phyloP scores from a whole-genome alignment of 1,139 yeast species.

The Sugiyamaella pinicola region DNA sequence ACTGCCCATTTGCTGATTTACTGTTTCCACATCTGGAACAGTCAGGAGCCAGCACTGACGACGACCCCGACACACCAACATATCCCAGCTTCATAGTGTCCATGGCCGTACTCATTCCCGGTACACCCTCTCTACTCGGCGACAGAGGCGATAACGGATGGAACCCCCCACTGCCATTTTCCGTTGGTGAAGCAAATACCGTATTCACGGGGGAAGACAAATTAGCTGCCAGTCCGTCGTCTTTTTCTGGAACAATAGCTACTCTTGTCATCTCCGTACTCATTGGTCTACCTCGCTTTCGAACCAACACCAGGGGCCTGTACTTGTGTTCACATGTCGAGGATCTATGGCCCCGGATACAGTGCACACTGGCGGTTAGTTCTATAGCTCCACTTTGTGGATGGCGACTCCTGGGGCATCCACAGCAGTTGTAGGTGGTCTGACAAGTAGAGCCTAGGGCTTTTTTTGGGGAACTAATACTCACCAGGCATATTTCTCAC shows the following conservation, averaged over 20 bases:
- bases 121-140: not conserved
- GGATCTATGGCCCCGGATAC: constrained; percentile 92
- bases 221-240: not conserved
- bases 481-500: constrained; percentile 80
- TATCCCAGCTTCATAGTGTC: not conserved
- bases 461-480: constrained; percentile 22
- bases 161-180: not conserved
- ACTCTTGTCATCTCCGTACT: constrained; percentile 31
- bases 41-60: not conserved
- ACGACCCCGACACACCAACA: not conserved
- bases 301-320: constrained; percentile 80
- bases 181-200: constrained; percentile 1
- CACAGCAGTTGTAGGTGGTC: too few species aligned
- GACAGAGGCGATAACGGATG: not conserved
- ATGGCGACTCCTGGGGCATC: too few species aligned
- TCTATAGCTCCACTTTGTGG: too few species aligned
- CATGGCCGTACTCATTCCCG: not conserved
- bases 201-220: not conserved
- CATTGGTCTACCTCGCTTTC: constrained; percentile 80
- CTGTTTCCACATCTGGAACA: constrained; percentile 8
- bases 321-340: constrained; percentile 80
- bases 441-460: not conserved
- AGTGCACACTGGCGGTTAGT: constrained; percentile 41
- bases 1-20: not conserved
- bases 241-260: constrained; percentile 35